Percentiles rank a stretch among this genome's conserved stretches.
Conservation (phyloP, 352 stramenopile species). For the Saprolegnia diclina region DNA sequence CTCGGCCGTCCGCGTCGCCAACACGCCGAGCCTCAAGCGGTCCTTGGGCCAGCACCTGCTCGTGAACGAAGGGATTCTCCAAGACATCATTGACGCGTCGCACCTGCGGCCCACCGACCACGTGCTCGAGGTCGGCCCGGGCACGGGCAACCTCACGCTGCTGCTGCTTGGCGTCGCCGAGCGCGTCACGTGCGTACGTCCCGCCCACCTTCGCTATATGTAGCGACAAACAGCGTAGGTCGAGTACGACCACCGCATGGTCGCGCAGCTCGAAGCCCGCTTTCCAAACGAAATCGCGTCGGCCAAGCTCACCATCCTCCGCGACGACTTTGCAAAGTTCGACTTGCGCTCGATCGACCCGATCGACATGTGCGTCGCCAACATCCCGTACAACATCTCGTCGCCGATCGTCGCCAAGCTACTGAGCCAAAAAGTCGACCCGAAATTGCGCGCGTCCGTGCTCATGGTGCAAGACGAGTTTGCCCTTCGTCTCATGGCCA, state of each 20-base stretch:
- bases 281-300: constrained; percentile 34
- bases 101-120: constrained; percentile 38
- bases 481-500: constrained; percentile 60
- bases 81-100: constrained; percentile 57
- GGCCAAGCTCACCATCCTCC: constrained; percentile 34
- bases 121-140: constrained; percentile 81
- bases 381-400: constrained; percentile 85
- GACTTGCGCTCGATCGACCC: constrained; percentile 29
- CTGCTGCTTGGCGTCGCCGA: constrained; percentile 47
- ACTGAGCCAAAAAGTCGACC: constrained; percentile 47
- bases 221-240: constrained; percentile 38
- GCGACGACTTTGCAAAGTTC: constrained; percentile 45
- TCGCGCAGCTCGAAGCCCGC: constrained; percentile 54
- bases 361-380: constrained; percentile 75
- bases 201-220: background rate
- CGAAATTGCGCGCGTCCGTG: constrained; percentile 49
- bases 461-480: constrained; percentile 85
- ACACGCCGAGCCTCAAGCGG: constrained; percentile 69
- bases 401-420: constrained; percentile 73
- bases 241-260: constrained; percentile 75
- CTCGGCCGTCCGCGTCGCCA: constrained; percentile 16
- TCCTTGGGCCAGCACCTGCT: constrained; percentile 81
- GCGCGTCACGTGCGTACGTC: constrained; percentile 31
- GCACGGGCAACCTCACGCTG: constrained; percentile 83
- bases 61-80: constrained; percentile 52